phyloP scores from a whole-genome alignment of 176 grass and related monocot species.

The Aegilops tauschii region DNA sequence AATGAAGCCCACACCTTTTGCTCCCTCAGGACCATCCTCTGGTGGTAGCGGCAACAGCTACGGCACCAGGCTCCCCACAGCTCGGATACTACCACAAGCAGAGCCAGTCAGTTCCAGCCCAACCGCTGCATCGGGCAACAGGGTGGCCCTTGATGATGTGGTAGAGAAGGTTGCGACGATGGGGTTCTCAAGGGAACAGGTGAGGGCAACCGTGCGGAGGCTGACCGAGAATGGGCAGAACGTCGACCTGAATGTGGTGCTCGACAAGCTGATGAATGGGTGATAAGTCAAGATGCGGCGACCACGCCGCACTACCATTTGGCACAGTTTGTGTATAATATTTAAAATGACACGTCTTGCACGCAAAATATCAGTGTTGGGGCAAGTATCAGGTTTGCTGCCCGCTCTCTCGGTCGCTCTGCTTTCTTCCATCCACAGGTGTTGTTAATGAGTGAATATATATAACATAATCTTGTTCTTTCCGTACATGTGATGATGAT shows the following conservation, averaged over 20 bases:
- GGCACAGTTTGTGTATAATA: slow-evolving; percentile 34
- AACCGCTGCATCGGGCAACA: slow-evolving; percentile 43
- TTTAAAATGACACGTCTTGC: background rate
- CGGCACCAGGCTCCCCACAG: slow-evolving; percentile 58
- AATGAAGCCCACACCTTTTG: slow-evolving; percentile 50
- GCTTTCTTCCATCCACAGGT: background rate
- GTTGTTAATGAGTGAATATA: background rate
- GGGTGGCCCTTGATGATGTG: slow-evolving; percentile 73
- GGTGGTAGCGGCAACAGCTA: slow-evolving; percentile 47
- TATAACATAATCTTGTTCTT: slow-evolving; percentile 4
- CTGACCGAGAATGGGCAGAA: slow-evolving; percentile 93
- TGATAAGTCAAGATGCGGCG: background rate
- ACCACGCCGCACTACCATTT: background rate
- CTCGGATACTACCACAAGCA: slow-evolving; percentile 69
- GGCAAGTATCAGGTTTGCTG: background rate
- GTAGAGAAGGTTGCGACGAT: slow-evolving; percentile 91
- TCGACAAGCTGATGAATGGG: slow-evolving; percentile 92
- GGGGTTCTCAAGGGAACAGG: slow-evolving; percentile 97
- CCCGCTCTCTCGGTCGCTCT: background rate
- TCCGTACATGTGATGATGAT: slow-evolving; percentile 11
- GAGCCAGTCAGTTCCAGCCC: slow-evolving; percentile 44
- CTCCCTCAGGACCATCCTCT: slow-evolving; percentile 43
- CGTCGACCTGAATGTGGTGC: slow-evolving; percentile 90
- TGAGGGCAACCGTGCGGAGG: slow-evolving; percentile 83
- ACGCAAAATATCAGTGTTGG: background rate